Percentiles rank a stretch among this genome's conserved stretches.
phyloP scores from a whole-genome alignment of 2,329 filamentous ascomycete genomes.

The Drechslerella dactyloides region DNA sequence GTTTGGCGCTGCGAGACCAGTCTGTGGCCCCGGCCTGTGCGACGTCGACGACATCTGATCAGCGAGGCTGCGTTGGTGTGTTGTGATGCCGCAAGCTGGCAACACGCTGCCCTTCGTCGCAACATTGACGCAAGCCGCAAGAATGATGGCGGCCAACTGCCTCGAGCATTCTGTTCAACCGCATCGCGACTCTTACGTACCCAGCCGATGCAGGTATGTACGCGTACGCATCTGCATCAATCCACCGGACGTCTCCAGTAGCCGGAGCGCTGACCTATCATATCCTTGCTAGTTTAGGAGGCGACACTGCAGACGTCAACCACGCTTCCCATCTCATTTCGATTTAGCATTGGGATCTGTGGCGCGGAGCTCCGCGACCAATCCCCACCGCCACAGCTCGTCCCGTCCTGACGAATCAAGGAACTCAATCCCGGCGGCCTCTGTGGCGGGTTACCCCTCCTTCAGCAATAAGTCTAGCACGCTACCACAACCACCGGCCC shows the following conservation, averaged over 20 bases:
- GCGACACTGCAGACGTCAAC: background rate
- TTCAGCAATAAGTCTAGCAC: constrained; percentile 49
- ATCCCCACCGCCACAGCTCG: constrained; percentile 9
- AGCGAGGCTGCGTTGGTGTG: constrained; percentile 17
- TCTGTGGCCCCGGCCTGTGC: no score
- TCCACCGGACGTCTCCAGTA: background rate
- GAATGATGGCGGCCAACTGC: no score
- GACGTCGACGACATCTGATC: background rate
- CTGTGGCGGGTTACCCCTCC: constrained; percentile 51
- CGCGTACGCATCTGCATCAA: no score
- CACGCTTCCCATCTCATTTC: constrained; percentile 7
- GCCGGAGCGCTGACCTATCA: background rate
- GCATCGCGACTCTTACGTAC: no score
- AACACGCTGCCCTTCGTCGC: background rate
- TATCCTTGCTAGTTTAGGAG: background rate
- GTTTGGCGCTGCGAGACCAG: no score
- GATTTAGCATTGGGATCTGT: constrained; percentile 20
- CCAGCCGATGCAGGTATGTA: background rate
- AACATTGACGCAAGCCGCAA: background rate
- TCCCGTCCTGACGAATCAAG: constrained; percentile 16
- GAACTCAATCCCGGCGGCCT: constrained; percentile 24
- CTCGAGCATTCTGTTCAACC: no score
- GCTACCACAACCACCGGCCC: constrained; percentile 14
- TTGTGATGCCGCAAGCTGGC: constrained; percentile 11
- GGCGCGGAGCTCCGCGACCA: constrained; percentile 24